phyloP scores from a whole-genome alignment of 345 rosid species.

The Salix viminalis region DNA sequence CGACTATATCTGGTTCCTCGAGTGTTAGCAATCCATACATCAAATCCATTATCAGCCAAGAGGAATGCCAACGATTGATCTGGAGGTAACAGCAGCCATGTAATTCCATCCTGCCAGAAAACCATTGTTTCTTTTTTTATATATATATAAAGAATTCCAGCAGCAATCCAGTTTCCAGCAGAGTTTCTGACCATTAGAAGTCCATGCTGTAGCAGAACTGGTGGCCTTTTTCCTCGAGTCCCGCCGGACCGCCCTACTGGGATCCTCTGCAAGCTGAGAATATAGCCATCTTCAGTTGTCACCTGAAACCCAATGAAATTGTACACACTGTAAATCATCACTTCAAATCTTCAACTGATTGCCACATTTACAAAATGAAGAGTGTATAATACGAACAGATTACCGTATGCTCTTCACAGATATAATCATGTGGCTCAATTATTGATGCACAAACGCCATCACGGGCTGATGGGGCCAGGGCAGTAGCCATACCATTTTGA shows the following conservation, averaged over 20 bases:
- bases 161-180: not conserved
- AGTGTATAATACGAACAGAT: not conserved
- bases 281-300: constrained; percentile 50
- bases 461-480: not conserved
- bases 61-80: constrained; percentile 38
- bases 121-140: not conserved
- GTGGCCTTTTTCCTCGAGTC: constrained; percentile 22
- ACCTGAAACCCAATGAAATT: constrained; percentile 29
- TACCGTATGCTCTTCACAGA: constrained; percentile 17
- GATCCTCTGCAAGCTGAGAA: constrained; percentile 56
- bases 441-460: constrained; percentile 18
- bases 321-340: not conserved
- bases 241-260: constrained; percentile 34
- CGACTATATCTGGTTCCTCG: constrained; percentile 49
- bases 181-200: constrained; percentile 32
- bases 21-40: constrained; percentile 44
- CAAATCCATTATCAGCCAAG: constrained; percentile 50
- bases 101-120: constrained; percentile 39
- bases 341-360: not conserved
- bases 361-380: not conserved
- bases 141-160: too few species aligned
- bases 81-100: constrained; percentile 43
- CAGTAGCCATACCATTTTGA: not conserved
- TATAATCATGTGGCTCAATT: constrained; percentile 8
- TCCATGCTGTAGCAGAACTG: constrained; percentile 54